phyloP scores from a whole-genome alignment of 345 rosid genomes.

The Clarkia xantiana region DNA sequence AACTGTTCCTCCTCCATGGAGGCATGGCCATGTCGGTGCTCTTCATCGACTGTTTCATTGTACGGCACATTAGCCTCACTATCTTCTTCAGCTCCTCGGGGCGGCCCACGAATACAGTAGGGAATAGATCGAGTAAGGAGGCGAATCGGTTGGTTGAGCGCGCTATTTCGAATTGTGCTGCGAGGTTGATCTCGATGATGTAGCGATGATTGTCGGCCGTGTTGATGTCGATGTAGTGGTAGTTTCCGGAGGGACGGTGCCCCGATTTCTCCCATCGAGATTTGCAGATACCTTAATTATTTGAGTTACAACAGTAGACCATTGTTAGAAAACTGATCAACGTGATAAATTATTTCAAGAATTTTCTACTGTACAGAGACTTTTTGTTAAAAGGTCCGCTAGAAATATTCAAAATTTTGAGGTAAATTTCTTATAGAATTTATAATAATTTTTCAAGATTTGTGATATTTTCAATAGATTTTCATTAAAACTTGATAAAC shows the following conservation, averaged over 20 bases:
- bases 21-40: conserved; percentile 31
- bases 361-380: too few relatives aligned
- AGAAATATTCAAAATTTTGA: too few relatives aligned
- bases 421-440: too few relatives aligned
- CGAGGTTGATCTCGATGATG: conserved; percentile 45
- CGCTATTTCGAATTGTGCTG: conserved; percentile 45
- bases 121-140: conserved; percentile 30
- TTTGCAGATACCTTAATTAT: conserved; percentile 59
- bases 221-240: conserved; percentile 44
- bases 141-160: conserved; percentile 34
- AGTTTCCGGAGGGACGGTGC: conserved; percentile 40
- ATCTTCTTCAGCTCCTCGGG: conserved; percentile 44
- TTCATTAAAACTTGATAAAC: too few relatives aligned
- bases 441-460: too few relatives aligned
- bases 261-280: conserved; percentile 64
- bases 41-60: conserved; percentile 43
- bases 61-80: conserved; percentile 53
- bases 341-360: too few relatives aligned
- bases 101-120: conserved; percentile 34
- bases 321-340: too few relatives aligned
- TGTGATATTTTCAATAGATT: too few relatives aligned
- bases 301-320: too few relatives aligned
- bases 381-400: too few relatives aligned
- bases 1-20: conserved; percentile 75
- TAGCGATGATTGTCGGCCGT: conserved; percentile 22